These are phyloP conservation scores for Capsicum pubescens DNA, from an alignment of 257 asterid genomes.

Conservation along the genomic window DNA sequence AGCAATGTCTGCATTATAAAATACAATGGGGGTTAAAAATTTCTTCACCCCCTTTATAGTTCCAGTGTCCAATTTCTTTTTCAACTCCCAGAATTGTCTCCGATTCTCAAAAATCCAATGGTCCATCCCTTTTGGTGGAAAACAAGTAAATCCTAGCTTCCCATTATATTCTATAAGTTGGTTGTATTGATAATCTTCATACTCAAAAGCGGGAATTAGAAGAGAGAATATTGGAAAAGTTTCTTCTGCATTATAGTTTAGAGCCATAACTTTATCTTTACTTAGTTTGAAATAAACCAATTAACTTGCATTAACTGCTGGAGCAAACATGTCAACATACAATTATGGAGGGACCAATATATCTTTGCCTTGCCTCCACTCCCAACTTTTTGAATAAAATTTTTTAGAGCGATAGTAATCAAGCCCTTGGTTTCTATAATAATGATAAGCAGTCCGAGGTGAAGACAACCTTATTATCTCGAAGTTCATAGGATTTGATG, in stretches of 20 bases:
- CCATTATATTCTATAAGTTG: not conserved
- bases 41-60: not conserved
- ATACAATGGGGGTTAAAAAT: too few species aligned
- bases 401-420: not conserved
- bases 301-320: conserved; percentile 9
- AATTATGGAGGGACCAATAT: not conserved
- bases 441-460: too few species aligned
- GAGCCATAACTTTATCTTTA: not conserved
- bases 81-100: not conserved
- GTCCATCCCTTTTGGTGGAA: not conserved
- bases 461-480: too few species aligned
- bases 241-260: not conserved
- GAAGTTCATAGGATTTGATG: too few species aligned
- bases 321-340: not conserved
- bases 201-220: not conserved
- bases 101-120: not conserved
- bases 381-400: conserved; percentile 33
- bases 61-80: not conserved
- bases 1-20: too few species aligned
- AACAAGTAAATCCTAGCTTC: not conserved
- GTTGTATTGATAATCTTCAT: not conserved
- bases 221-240: not conserved
- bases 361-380: conserved; percentile 23
- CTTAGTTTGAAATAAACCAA: not conserved
- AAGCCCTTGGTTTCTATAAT: not conserved